These are phyloP conservation scores for Erodium moschatum DNA, from an alignment of 441 rosid genomes.

Conservation along the genomic window DNA sequence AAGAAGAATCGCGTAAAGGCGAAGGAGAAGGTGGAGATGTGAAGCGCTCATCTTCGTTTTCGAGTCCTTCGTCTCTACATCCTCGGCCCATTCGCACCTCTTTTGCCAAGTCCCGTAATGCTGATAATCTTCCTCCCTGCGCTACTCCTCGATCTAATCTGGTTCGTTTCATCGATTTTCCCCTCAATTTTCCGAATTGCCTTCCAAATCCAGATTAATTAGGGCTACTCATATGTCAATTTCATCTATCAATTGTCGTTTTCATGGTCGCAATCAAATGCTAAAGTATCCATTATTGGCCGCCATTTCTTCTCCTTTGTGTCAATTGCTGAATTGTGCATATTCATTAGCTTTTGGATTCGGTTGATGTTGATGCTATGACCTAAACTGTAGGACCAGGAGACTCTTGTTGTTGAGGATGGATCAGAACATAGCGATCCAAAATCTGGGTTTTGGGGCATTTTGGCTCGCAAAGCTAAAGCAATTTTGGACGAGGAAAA, in stretches of 20 bases:
- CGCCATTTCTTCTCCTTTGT: too few relatives aligned
- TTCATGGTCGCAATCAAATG: too few relatives aligned
- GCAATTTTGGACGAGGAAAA: constrained; percentile 79
- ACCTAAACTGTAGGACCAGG: neutral
- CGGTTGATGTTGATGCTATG: neutral
- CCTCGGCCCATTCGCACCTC: constrained; percentile 77
- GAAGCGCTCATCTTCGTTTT: constrained; percentile 22
- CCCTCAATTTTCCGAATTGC: too few relatives aligned
- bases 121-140: constrained; percentile 19
- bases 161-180: neutral
- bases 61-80: constrained; percentile 27
- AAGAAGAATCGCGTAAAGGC: too few relatives aligned
- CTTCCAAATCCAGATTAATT: too few relatives aligned
- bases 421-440: constrained; percentile 3
- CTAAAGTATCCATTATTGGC: too few relatives aligned
- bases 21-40: neutral
- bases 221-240: too few relatives aligned
- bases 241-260: too few relatives aligned
- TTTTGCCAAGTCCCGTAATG: constrained; percentile 40
- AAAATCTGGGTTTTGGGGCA: constrained; percentile 81
- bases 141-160: neutral
- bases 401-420: neutral
- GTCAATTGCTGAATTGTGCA: too few relatives aligned
- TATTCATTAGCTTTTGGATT: too few relatives aligned
- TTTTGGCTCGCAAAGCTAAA: constrained; percentile 89